phyloP scores from a whole-genome alignment of 1,284 basidiomycete genomes.

The Trichosporon inkin region DNA sequence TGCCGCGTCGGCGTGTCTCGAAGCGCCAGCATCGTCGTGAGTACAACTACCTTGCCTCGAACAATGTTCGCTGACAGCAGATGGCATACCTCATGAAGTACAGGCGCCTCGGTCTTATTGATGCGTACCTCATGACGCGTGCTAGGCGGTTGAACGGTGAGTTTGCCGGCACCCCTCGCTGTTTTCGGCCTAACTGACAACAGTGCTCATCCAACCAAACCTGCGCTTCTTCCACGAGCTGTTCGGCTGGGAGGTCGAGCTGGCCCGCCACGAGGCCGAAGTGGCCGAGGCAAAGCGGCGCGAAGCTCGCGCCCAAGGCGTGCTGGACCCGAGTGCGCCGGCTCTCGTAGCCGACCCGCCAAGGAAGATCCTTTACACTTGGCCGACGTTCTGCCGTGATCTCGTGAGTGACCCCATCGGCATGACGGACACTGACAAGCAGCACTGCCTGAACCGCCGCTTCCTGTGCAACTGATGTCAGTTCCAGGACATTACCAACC shows the following conservation, averaged over 20 bases:
- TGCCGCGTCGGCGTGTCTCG: conserved; percentile 92
- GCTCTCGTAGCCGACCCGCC: conserved; percentile 22
- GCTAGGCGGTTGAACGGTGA: conserved; percentile 47
- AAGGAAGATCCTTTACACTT: conserved; percentile 41
- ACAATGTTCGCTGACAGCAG: conserved; percentile 29
- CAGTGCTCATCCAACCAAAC: conserved; percentile 86
- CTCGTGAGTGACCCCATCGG: conserved; percentile 37
- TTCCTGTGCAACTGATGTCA: conserved; percentile 33
- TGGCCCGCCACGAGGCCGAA: conserved; percentile 49
- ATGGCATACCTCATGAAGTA: conserved; percentile 98
- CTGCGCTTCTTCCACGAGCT: conserved; percentile 89
- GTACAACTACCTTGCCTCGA: conserved; percentile 37
- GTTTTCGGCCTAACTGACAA: background rate
- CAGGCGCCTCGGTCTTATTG: conserved; percentile 77
- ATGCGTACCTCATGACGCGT: conserved; percentile 68
- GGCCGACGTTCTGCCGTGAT: conserved; percentile 50
- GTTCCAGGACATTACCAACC: background rate
- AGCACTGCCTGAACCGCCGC: conserved; percentile 41
- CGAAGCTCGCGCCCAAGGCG: conserved; percentile 25
- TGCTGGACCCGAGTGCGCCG: conserved; percentile 26
- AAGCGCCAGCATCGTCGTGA: conserved; percentile 82
- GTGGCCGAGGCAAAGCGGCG: conserved; percentile 18
- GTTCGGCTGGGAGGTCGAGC: conserved; percentile 84
- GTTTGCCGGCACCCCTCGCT: conserved; percentile 1
- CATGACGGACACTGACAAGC: conserved; percentile 7